phyloP scores from a whole-genome alignment of 306 rosid species.

The Morella rubra region DNA sequence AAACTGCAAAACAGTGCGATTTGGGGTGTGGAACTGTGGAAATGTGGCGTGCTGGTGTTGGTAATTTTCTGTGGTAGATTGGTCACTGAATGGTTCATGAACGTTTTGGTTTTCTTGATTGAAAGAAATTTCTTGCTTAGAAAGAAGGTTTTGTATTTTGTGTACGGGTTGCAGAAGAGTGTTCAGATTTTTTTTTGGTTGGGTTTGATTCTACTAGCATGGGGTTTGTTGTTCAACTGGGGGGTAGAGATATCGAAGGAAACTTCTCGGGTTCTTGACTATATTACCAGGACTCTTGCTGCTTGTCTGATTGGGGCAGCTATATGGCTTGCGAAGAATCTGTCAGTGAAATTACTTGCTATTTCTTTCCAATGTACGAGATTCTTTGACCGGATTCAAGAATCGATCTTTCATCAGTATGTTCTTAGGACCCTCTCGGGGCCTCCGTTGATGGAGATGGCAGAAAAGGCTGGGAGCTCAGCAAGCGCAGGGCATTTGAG shows the following conservation, averaged over 20 bases:
- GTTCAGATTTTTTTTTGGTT: slow-evolving; percentile 73
- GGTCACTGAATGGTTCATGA: slow-evolving; percentile 65
- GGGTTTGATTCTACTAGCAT: slow-evolving; percentile 62
- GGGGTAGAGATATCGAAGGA: slow-evolving; percentile 44
- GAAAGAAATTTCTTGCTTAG: slow-evolving; percentile 70
- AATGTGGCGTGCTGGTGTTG: slow-evolving; percentile 62
- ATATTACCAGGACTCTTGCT: slow-evolving; percentile 61
- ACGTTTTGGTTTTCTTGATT: slow-evolving; percentile 57
- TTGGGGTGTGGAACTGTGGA: slow-evolving; percentile 71
- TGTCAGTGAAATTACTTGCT: slow-evolving; percentile 65
- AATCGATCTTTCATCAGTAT: slow-evolving; percentile 78
- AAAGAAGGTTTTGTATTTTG: slow-evolving; percentile 81
- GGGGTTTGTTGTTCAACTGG: slow-evolving; percentile 55
- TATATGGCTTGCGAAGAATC: slow-evolving; percentile 61
- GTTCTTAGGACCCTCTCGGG: slow-evolving; percentile 71
- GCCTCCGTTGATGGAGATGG: slow-evolving; percentile 69
- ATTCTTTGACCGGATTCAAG: slow-evolving; percentile 88
- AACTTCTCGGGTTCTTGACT: slow-evolving; percentile 39
- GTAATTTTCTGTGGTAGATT: slow-evolving; percentile 70
- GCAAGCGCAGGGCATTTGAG: slow-evolving; percentile 48
- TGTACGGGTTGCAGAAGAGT: slow-evolving; percentile 69
- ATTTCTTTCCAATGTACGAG: slow-evolving; percentile 66
- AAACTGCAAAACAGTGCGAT: slow-evolving; percentile 27
- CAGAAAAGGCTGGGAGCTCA: slow-evolving; percentile 39
- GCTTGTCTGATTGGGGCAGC: slow-evolving; percentile 62